Percentiles rank a stretch among this genome's conserved stretches.
phyloP scores from a whole-genome alignment of 768 basidiomycete species.

The Lanmaoa rubissima region DNA sequence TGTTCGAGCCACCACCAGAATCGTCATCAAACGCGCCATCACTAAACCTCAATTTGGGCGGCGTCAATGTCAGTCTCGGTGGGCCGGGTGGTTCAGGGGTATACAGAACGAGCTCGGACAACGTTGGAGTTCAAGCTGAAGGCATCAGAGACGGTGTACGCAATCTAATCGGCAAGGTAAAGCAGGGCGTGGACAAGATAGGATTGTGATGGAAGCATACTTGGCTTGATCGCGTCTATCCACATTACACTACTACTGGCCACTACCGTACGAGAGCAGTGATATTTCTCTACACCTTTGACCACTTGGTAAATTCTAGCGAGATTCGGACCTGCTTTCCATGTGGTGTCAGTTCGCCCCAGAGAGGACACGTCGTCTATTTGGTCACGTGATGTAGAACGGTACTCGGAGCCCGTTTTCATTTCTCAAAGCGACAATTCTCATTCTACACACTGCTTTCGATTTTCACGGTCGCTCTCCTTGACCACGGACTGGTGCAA shows the following conservation, averaged over 20 bases:
- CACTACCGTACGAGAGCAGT: no score
- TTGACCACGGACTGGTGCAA: constrained; percentile 32
- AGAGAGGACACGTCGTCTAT: constrained; percentile 25
- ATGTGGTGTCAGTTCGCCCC: not conserved
- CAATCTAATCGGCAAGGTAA: constrained; percentile 85
- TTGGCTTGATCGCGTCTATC: not conserved
- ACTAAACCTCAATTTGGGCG: constrained; percentile 89
- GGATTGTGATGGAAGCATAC: constrained; percentile 26
- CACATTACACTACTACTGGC: not conserved
- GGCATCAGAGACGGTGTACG: constrained; percentile 87
- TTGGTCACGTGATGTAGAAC: constrained; percentile 24
- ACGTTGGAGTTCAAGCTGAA: constrained; percentile 75
- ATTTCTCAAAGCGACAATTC: not conserved
- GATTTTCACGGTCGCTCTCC: constrained; percentile 12
- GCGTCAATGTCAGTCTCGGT: constrained; percentile 92
- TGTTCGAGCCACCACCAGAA: constrained; percentile 76
- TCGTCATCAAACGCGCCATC: constrained; percentile 69
- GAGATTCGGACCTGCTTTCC: not conserved
- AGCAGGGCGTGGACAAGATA: constrained; percentile 73
- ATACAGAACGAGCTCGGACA: constrained; percentile 77
- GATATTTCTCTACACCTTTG: not conserved
- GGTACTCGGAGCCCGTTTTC: not conserved
- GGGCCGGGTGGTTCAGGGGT: constrained; percentile 80
- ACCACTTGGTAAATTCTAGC: not conserved
- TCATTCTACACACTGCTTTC: constrained; percentile 9